Evolutionary conservation across 2,329 filamentous ascomycete species (phyloP).

Genomic region (Monosporascus sp.): DNA sequence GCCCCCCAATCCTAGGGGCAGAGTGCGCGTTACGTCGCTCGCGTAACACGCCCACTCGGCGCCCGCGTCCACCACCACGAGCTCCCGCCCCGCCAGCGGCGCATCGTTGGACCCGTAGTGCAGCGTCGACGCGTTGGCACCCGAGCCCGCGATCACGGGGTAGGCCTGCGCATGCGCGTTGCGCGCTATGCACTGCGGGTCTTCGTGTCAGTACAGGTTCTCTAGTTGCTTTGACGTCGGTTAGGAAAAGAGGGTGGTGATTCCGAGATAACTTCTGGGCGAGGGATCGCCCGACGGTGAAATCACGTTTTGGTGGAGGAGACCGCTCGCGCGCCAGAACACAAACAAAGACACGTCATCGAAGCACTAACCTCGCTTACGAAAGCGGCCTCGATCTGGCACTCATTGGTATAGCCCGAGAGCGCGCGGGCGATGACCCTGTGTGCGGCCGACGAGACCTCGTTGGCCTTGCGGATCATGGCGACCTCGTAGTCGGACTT

Average conservation of each 20-base stretch:
- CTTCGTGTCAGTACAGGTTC: no score
- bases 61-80: conserved; percentile 82
- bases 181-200: conserved; percentile 53
- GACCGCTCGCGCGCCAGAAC: background rate
- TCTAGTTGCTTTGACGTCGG: no score
- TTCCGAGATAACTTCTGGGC: no score
- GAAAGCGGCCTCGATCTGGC: conserved; percentile 77
- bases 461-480: conserved; percentile 75
- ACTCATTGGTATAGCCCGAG: conserved; percentile 63
- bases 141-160: conserved; percentile 79
- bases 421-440: conserved; percentile 63
- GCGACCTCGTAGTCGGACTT: conserved; percentile 85
- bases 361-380: conserved; percentile 38
- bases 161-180: conserved; percentile 80
- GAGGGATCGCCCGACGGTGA: no score
- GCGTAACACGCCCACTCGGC: conserved; percentile 83
- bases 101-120: conserved; percentile 83
- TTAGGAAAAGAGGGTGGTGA: no score
- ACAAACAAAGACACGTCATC: background rate
- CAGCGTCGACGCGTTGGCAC: conserved; percentile 74
- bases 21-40: conserved; percentile 82
- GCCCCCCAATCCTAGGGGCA: conserved; percentile 55
- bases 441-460: conserved; percentile 74
- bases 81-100: conserved; percentile 60
- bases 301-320: no score